These are phyloP conservation scores for Populus deltoides DNA, from an alignment of 345 rosid genomes.

Conservation along the genomic window DNA sequence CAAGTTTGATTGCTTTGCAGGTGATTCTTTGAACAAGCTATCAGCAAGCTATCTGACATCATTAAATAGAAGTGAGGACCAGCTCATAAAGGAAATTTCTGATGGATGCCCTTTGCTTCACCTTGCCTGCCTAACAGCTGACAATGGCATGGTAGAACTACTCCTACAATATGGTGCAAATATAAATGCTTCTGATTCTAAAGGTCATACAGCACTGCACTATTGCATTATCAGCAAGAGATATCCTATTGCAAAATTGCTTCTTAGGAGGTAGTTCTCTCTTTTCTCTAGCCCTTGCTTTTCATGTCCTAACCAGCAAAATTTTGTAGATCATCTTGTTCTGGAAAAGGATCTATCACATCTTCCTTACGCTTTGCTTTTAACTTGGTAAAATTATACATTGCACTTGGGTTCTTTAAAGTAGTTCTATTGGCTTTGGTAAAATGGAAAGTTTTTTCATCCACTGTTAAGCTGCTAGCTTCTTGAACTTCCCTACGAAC, in stretches of 20 bases:
- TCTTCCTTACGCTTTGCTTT: neutral
- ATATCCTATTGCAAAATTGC: slow-evolving; percentile 55
- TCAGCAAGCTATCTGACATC: slow-evolving; percentile 28
- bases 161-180: slow-evolving; percentile 75
- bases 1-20: slow-evolving; percentile 39
- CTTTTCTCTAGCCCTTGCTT: slow-evolving; percentile 10
- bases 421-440: neutral
- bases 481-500: too few relatives aligned
- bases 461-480: too few relatives aligned
- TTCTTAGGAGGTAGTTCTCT: slow-evolving; percentile 51
- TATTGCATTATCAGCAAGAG: slow-evolving; percentile 51
- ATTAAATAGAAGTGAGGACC: slow-evolving; percentile 29
- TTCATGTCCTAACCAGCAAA: neutral
- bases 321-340: neutral
- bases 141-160: slow-evolving; percentile 71
- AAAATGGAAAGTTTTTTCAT: neutral
- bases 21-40: slow-evolving; percentile 34
- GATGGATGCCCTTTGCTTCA: slow-evolving; percentile 69
- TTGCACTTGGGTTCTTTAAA: neutral
- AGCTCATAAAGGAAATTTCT: slow-evolving; percentile 37
- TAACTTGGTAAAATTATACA: neutral
- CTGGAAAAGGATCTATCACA: neutral
- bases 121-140: slow-evolving; percentile 73
- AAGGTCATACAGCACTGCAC: slow-evolving; percentile 62
- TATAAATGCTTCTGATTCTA: slow-evolving; percentile 50